A percentile compares a stretch with the other conserved stretches of the same genome.
Conservation (phyloP, 148 eudicot species). For the Fagopyrum homotropicum region DNA sequence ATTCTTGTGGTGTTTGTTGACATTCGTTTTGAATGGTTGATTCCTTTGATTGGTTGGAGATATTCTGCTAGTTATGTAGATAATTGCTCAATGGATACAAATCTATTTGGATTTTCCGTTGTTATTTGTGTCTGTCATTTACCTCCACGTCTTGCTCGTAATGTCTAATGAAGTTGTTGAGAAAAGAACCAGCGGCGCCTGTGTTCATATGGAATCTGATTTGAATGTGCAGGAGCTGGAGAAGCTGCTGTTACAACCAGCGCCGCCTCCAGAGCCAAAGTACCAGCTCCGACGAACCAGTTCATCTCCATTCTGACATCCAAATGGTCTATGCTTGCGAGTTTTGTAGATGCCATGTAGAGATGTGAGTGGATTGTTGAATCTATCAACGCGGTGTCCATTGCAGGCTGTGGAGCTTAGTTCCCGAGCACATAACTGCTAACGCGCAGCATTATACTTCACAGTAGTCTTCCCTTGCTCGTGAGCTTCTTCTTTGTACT, state of each 20-base stretch:
- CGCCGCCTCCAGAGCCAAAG: constrained; percentile 11
- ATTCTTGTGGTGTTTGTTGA: neutral
- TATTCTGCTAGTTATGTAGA: neutral
- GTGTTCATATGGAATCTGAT: neutral
- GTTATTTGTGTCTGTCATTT: neutral
- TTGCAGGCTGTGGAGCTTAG: constrained; percentile 4
- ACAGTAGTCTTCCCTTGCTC: neutral
- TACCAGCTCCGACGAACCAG: constrained; percentile 27
- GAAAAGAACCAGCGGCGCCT: too few species aligned
- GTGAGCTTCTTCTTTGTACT: constrained; percentile 10
- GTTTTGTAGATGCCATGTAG: constrained; percentile 16
- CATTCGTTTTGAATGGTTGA: neutral
- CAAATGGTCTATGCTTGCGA: neutral
- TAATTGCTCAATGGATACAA: neutral
- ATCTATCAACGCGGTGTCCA: neutral
- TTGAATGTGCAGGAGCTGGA: constrained; percentile 19
- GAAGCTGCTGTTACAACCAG: constrained; percentile 11
- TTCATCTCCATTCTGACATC: constrained; percentile 20
- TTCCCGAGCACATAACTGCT: neutral
- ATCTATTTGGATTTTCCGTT: neutral
- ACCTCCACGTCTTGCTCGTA: neutral
- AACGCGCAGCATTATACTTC: neutral
- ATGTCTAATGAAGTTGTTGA: neutral
- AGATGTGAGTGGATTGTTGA: neutral
- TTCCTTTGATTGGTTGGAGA: neutral